Percentiles rank a stretch among this genome's conserved stretches.
Conservation (phyloP, 169 alveolate genomes). For the Eimeria acervulina region DNA sequence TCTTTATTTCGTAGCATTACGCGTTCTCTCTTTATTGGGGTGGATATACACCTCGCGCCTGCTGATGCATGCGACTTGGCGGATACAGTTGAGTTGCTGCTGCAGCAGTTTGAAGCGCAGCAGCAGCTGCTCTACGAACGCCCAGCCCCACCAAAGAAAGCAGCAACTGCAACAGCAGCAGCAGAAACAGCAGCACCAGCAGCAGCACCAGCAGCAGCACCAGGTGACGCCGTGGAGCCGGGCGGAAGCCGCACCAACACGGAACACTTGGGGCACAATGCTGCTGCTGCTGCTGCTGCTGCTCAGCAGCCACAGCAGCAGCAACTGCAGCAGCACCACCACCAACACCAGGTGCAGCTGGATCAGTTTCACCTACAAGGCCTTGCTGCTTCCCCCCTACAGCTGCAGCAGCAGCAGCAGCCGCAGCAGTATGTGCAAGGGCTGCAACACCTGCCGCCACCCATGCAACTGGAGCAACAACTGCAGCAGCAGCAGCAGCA, state of each 20-base stretch:
- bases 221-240: no score
- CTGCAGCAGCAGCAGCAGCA: conserved; percentile 63
- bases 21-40: conserved; percentile 70
- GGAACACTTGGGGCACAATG: background rate
- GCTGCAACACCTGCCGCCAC: conserved; percentile 51
- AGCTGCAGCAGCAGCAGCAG: conserved; percentile 26
- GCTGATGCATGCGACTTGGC: conserved; percentile 82
- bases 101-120: conserved; percentile 21
- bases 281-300: conserved; percentile 11
- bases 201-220: background rate
- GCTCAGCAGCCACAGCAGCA: background rate
- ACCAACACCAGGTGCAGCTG: conserved; percentile 37
- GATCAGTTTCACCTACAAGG: background rate
- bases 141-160: background rate
- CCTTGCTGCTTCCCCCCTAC: background rate
- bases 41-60: conserved; percentile 66
- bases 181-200: background rate
- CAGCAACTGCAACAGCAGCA: background rate
- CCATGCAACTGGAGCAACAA: conserved; percentile 11
- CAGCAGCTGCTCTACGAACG: conserved; percentile 87
- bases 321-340: conserved; percentile 31
- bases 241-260: no score
- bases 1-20: conserved; percentile 58
- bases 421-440: conserved; percentile 50
- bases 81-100: conserved; percentile 81